Evolutionary conservation across 257 asterid species (phyloP).

Genomic region (Marsdenia floribunda): DNA sequence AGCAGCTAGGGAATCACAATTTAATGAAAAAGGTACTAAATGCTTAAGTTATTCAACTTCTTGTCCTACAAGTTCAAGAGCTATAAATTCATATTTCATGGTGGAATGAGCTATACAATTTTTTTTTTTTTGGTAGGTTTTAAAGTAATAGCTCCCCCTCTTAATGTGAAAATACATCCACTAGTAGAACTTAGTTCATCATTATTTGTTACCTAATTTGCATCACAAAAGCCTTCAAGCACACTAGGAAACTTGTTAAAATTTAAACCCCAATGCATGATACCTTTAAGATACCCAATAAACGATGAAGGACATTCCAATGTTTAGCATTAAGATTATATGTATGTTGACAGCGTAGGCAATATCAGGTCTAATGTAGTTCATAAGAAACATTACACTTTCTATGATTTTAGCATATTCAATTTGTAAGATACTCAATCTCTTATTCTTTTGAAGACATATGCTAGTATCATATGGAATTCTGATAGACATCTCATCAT

Average conservation of each 20-base stretch:
- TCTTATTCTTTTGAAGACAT: neutral
- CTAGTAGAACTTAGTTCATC: neutral
- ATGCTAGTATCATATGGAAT: neutral
- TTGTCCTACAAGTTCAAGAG: neutral
- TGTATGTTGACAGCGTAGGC: neutral
- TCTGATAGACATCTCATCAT: neutral
- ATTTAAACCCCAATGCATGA: neutral
- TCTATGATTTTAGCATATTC: neutral
- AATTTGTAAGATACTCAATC: neutral
- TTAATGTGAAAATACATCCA: neutral
- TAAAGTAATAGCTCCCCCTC: neutral
- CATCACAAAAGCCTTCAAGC: conserved; percentile 6
- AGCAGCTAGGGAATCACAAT: neutral
- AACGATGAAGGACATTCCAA: neutral
- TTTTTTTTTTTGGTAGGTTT: neutral
- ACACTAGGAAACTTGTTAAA: too few species aligned
- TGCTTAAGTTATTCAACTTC: too few species aligned
- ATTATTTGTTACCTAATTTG: conserved; percentile 2
- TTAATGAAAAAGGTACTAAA: neutral
- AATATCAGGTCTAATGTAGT: too few species aligned
- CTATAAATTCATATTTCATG: neutral
- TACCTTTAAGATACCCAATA: too few species aligned
- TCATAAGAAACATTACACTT: too few species aligned
- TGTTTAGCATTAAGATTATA: neutral
- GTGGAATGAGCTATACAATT: neutral